Percentiles rank a stretch among this genome's conserved stretches.
Conservation (phyloP, 306 rosid genomes). For the Neltuma alba region DNA sequence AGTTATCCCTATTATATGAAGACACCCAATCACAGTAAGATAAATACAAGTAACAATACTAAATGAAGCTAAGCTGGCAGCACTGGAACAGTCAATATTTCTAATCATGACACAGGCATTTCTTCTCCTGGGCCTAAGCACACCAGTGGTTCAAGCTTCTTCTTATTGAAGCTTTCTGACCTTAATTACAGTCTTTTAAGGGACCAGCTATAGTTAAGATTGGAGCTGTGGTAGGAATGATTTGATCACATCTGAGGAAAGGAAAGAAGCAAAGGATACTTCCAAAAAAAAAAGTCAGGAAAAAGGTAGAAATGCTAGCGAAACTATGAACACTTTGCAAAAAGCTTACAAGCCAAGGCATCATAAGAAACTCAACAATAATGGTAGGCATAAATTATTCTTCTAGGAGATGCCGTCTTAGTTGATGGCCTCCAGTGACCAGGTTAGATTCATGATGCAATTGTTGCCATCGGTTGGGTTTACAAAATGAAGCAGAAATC, state of each 20-base stretch:
- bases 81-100: background rate
- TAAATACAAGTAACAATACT: background rate
- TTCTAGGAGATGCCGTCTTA: background rate
- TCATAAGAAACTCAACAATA: slow-evolving; percentile 16
- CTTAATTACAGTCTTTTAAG: background rate
- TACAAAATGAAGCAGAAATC: slow-evolving; percentile 6
- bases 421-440: background rate
- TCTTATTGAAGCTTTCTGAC: too few relatives aligned
- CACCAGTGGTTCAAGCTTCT: background rate
- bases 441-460: background rate
- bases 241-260: background rate
- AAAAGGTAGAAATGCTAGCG: background rate
- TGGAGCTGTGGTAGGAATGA: background rate
- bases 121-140: background rate
- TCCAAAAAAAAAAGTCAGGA: background rate
- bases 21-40: slow-evolving; percentile 4
- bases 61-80: background rate
- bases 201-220: background rate
- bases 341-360: background rate
- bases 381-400: background rate
- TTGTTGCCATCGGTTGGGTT: background rate
- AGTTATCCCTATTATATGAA: background rate
- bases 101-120: background rate
- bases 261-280: background rate
- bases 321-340: slow-evolving; percentile 7